phyloP scores from a whole-genome alignment of 2,329 filamentous ascomycete species.

The Saccharata proteae region DNA sequence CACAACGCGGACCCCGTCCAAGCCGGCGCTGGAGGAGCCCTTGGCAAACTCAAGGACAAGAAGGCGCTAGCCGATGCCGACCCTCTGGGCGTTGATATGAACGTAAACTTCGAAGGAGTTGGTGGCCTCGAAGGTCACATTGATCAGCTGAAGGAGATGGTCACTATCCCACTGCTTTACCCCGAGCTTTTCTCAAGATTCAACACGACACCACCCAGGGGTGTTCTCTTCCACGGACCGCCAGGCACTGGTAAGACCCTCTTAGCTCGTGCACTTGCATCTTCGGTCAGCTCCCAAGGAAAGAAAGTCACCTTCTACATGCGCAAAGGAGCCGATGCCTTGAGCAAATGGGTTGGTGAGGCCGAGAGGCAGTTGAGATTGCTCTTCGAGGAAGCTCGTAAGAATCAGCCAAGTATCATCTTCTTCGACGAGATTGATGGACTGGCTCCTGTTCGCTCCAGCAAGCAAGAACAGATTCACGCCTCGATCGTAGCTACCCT shows the following conservation, averaged over 20 bases:
- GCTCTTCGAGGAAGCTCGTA: conserved; percentile 89
- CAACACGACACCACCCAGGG: conserved; percentile 84
- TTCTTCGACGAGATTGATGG: conserved; percentile 99
- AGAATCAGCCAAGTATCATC: conserved; percentile 95
- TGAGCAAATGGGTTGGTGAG: conserved; percentile 98
- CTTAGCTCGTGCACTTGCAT: conserved; percentile 84
- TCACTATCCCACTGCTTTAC: conserved; percentile 83
- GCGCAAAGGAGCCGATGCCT: conserved; percentile 93
- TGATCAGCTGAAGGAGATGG: conserved; percentile 97
- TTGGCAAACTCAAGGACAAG: conserved; percentile 87
- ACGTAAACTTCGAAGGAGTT: conserved; percentile 87
- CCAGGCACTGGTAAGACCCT: conserved; percentile 96
- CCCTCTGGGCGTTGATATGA: conserved; percentile 83
- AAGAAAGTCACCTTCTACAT: conserved; percentile 98
- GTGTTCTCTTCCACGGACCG: conserved; percentile 92
- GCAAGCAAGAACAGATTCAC: conserved; percentile 98
- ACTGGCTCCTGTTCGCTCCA: conserved; percentile 86
- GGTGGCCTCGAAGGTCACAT: conserved; percentile 89
- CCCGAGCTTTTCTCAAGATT: conserved; percentile 88
- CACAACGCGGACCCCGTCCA: conserved; percentile 45
- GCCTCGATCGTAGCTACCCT: conserved; percentile 92
- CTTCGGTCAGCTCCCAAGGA: conserved; percentile 77
- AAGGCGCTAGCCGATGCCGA: conserved; percentile 89
- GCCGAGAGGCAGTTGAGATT: conserved; percentile 89
- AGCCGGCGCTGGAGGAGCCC: conserved; percentile 49